A percentile compares a stretch with the other conserved stretches of the same genome.
These are phyloP conservation scores for Rhynchosporium agropyri DNA, from an alignment of 2,329 filamentous ascomycete species.

Conservation along the genomic window DNA sequence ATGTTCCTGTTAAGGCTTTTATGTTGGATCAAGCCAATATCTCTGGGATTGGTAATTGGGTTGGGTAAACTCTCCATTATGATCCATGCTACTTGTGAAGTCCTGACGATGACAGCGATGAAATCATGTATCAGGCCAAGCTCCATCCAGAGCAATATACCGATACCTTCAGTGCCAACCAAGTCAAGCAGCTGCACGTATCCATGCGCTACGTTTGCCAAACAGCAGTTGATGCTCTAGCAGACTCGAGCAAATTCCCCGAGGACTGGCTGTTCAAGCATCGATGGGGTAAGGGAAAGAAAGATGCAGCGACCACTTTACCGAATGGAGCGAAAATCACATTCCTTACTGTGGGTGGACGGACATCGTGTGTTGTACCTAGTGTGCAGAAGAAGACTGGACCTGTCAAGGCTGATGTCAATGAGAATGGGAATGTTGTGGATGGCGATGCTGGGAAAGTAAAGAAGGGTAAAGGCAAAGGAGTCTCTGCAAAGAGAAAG, in stretches of 20 bases:
- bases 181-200: constrained; percentile 72
- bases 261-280: constrained; percentile 86
- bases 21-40: constrained; percentile 86
- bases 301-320: constrained; percentile 64
- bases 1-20: constrained; percentile 85
- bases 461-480: constrained; percentile 37
- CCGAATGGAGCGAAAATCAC: constrained; percentile 85
- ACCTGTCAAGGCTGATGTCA: constrained; percentile 36
- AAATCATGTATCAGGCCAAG: constrained; percentile 85
- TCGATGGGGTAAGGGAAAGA: constrained; percentile 88
- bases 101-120: constrained; percentile 58
- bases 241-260: constrained; percentile 83
- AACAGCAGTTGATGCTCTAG: constrained; percentile 75
- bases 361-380: constrained; percentile 89
- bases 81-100: background rate
- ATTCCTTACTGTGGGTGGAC: constrained; percentile 85
- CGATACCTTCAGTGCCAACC: constrained; percentile 72
- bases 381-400: constrained; percentile 77
- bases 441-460: constrained; percentile 21
- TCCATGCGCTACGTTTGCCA: constrained; percentile 79
- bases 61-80: constrained; percentile 57
- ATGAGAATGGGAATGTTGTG: constrained; percentile 23
- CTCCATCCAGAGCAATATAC: constrained; percentile 94
- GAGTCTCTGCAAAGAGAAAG: constrained; percentile 42
- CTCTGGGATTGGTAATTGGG: constrained; percentile 96